A percentile compares a stretch with the other conserved stretches of the same genome.
These are phyloP conservation scores for Daldinia caldariorum DNA, from an alignment of 495 filamentous ascomycete genomes.

Conservation along the genomic window DNA sequence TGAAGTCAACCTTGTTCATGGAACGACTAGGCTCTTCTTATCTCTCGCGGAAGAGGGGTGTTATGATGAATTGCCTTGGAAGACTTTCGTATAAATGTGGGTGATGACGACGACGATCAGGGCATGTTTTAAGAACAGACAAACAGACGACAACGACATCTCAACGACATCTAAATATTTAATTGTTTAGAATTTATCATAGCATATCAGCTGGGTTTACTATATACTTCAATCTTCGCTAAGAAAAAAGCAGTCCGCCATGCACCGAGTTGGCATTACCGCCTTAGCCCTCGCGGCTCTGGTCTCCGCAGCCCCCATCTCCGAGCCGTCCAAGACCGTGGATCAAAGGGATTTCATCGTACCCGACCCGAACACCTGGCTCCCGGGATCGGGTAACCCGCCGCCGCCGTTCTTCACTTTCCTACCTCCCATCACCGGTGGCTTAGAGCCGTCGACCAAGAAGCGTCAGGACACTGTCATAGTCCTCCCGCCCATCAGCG, in stretches of 20 bases:
- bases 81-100: slow-evolving; percentile 37
- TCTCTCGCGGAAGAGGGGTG: slow-evolving; percentile 33
- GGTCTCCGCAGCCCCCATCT: slow-evolving; percentile 43
- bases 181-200: slow-evolving; percentile 13
- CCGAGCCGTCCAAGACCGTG: slow-evolving; percentile 40
- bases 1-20: slow-evolving; percentile 39
- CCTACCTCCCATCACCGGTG: slow-evolving; percentile 55
- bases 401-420: slow-evolving; percentile 44
- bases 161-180: slow-evolving; percentile 8
- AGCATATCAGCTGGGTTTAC: slow-evolving; percentile 19
- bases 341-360: slow-evolving; percentile 16
- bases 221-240: slow-evolving; percentile 14
- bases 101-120: slow-evolving; percentile 35
- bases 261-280: slow-evolving; percentile 40
- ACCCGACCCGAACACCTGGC: slow-evolving; percentile 31
- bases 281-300: slow-evolving; percentile 45
- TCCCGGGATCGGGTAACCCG: slow-evolving; percentile 25
- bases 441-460: slow-evolving; percentile 45
- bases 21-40: slow-evolving; percentile 39
- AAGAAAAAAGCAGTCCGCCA: slow-evolving; percentile 31
- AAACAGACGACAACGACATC: slow-evolving; percentile 8
- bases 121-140: slow-evolving; percentile 25
- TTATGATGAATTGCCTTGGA: slow-evolving; percentile 27
- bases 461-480: slow-evolving; percentile 59
- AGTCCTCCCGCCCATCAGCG: slow-evolving; percentile 43